Evolutionary conservation across 331 rosid species (phyloP).

Genomic region (Acacia concinna): DNA sequence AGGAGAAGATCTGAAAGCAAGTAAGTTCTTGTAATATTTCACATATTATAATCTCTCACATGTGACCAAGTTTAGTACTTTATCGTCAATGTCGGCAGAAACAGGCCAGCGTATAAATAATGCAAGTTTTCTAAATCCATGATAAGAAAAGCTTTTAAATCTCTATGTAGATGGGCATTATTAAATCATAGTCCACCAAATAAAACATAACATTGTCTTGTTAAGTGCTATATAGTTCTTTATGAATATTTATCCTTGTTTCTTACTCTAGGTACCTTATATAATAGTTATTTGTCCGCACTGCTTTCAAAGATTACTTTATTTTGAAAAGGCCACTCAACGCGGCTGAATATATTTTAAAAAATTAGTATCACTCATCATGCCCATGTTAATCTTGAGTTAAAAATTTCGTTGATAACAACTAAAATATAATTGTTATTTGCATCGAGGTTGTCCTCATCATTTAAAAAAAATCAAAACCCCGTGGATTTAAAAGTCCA

Average conservation of each 20-base stretch:
- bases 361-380: constrained; percentile 39
- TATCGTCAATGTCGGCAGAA: constrained; percentile 41
- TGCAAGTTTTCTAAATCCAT: constrained; percentile 31
- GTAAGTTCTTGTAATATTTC: constrained; percentile 11
- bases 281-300: constrained; percentile 33
- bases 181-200: constrained; percentile 31
- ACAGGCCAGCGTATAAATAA: constrained; percentile 24
- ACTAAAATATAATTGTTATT: not conserved
- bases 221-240: constrained; percentile 2
- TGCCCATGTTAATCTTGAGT: constrained; percentile 49
- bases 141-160: constrained; percentile 2
- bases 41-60: constrained; percentile 30
- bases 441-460: not conserved
- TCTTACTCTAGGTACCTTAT: constrained; percentile 25
- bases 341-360: constrained; percentile 35
- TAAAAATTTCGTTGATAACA: not conserved
- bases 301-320: constrained; percentile 28
- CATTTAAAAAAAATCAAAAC: constrained; percentile 28
- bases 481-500: constrained; percentile 8
- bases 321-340: constrained; percentile 36
- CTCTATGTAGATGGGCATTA: constrained; percentile 26
- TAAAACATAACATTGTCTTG: constrained; percentile 15
- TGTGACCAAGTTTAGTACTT: constrained; percentile 29
- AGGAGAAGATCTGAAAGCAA: constrained; percentile 33
- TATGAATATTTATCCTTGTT: constrained; percentile 18